A percentile compares a stretch with the other conserved stretches of the same genome.
These are phyloP conservation scores for Phylloporus sp. DNA, from an alignment of 1,284 basidiomycete species.

Conservation along the genomic window DNA sequence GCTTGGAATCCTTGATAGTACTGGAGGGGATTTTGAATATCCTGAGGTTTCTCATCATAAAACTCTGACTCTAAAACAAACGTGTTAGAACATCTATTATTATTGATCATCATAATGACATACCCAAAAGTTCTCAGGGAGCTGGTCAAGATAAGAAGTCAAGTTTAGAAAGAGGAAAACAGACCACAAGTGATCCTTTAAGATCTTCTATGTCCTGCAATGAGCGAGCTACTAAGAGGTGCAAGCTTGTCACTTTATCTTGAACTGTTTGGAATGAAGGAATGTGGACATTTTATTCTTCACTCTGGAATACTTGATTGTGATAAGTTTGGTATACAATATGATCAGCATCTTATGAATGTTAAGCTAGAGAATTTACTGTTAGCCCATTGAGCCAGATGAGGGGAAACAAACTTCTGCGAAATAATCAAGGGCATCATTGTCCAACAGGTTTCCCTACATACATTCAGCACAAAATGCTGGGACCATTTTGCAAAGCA, in stretches of 20 bases:
- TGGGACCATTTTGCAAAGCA: not conserved
- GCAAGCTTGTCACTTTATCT: no score
- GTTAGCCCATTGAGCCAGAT: no score
- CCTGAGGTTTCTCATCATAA: not conserved
- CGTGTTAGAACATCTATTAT: no score
- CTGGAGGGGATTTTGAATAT: not conserved
- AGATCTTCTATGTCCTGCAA: not conserved
- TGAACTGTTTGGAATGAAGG: not conserved
- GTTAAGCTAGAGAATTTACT: not conserved
- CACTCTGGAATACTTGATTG: not conserved
- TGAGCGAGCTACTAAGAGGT: no score
- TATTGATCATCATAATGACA: no score
- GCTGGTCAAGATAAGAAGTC: not conserved
- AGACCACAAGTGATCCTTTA: not conserved
- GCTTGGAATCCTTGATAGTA: not conserved
- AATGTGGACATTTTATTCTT: not conserved
- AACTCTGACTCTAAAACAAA: not conserved
- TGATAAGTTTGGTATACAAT: not conserved
- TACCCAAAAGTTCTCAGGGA: not conserved
- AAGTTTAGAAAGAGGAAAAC: not conserved
- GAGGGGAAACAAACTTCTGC: not conserved
- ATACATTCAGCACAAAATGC: not conserved
- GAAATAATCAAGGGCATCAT: not conserved
- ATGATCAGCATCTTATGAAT: not conserved
- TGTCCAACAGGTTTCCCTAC: not conserved